Evolutionary conservation across 2,329 filamentous ascomycete species (phyloP).

Genomic region (Ophiostoma sp.): DNA sequence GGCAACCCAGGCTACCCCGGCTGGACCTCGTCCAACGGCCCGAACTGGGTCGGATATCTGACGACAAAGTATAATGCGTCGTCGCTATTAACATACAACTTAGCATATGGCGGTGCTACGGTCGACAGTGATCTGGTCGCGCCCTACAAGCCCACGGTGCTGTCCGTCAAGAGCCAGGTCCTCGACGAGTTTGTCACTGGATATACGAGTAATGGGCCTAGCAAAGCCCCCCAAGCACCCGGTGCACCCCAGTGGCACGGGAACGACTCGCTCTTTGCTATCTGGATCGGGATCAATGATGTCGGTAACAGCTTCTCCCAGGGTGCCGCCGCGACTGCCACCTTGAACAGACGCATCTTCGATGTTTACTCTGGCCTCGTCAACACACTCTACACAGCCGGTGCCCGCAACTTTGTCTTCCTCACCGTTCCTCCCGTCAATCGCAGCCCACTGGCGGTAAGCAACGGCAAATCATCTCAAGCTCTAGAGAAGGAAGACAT

Average conservation of each 20-base stretch:
- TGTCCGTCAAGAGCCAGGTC: conserved; percentile 50
- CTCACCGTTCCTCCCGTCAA: conserved; percentile 52
- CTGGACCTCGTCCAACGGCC: conserved; percentile 42
- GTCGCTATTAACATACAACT: conserved; percentile 43
- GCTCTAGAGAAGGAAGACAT: conserved; percentile 29
- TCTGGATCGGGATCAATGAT: conserved; percentile 53
- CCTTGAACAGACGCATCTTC: conserved; percentile 39
- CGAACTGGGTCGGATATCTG: conserved; percentile 46
- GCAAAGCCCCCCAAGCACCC: background rate
- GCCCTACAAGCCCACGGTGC: conserved; percentile 44
- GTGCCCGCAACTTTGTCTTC: conserved; percentile 54
- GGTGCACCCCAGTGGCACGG: conserved; percentile 38
- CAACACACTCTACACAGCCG: conserved; percentile 45
- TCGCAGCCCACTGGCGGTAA: conserved; percentile 36
- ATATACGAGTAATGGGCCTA: conserved; percentile 28
- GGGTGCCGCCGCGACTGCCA: conserved; percentile 38
- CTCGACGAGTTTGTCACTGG: conserved; percentile 34
- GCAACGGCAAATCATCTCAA: conserved; percentile 27
- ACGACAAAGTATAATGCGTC: conserved; percentile 40
- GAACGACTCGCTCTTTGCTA: conserved; percentile 42
- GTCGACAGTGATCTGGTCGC: conserved; percentile 45
- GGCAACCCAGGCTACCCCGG: conserved; percentile 54
- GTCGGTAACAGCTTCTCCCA: conserved; percentile 43
- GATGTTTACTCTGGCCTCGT: conserved; percentile 40
- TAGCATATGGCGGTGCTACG: conserved; percentile 47